phyloP scores from a whole-genome alignment of 495 filamentous ascomycete species.

The Talaromyces wortmannii region DNA sequence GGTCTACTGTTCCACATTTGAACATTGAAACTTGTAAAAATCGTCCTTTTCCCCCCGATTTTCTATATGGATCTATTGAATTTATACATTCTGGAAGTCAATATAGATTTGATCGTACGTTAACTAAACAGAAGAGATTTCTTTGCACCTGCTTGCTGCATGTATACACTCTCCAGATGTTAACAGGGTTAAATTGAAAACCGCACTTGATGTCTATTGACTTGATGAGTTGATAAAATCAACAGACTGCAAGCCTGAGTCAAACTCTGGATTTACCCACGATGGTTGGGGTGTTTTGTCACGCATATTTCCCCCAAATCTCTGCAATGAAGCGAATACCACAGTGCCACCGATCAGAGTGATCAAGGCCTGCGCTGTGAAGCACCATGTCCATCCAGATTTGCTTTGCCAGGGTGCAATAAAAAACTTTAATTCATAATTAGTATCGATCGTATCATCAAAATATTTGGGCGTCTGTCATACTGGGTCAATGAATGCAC shows the following conservation, averaged over 20 bases:
- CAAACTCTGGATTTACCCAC: slow-evolving; percentile 41
- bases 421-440: slow-evolving; percentile 36
- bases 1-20: no score
- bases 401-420: slow-evolving; percentile 46
- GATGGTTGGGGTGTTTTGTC: slow-evolving; percentile 18
- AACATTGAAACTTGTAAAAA: no score
- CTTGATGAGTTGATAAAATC: no score
- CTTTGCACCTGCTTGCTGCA: no score
- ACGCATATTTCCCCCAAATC: slow-evolving; percentile 32
- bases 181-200: no score
- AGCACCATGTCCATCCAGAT: slow-evolving; percentile 51
- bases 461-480: slow-evolving; percentile 3
- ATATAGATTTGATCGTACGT: no score
- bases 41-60: no score
- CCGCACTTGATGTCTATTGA: no score
- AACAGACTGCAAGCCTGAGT: slow-evolving; percentile 7
- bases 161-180: no score
- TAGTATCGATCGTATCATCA: not conserved
- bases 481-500: slow-evolving; percentile 40
- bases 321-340: slow-evolving; percentile 35
- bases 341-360: slow-evolving; percentile 33
- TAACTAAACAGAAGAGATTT: no score
- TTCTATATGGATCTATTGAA: no score
- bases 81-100: no score
- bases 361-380: slow-evolving; percentile 48